These are phyloP conservation scores for Cryptosporidium meleagridis DNA, from an alignment of 169 alveolate genomes.

Conservation along the genomic window DNA sequence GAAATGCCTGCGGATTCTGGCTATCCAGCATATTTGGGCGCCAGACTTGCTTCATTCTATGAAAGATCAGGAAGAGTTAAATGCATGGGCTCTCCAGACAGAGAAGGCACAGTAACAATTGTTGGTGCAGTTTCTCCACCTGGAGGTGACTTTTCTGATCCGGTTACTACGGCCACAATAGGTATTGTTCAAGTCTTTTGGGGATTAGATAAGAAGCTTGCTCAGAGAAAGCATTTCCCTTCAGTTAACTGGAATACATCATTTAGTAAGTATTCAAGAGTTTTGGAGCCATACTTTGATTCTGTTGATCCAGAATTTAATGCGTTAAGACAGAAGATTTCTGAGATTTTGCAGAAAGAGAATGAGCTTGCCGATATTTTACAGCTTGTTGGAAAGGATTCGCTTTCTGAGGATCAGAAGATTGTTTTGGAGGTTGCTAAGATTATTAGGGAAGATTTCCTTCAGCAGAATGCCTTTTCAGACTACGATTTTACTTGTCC, in stretches of 20 bases:
- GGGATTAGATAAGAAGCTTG: constrained; percentile 99
- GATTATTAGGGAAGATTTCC: constrained; percentile 97
- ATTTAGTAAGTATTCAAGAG: constrained; percentile 95
- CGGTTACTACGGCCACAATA: constrained; percentile 98
- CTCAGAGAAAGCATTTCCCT: constrained; percentile 99
- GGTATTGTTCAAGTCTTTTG: constrained; percentile 98
- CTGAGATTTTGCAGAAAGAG: constrained; percentile 95
- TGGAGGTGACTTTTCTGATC: constrained; percentile 99
- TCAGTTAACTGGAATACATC: constrained; percentile 98
- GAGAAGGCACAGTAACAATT: constrained; percentile 98
- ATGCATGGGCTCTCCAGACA: constrained; percentile 97
- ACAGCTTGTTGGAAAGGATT: constrained; percentile 98
- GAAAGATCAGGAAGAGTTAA: constrained; percentile 96
- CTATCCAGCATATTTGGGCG: constrained; percentile 99
- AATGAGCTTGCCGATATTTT: constrained; percentile 96
- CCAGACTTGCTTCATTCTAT: constrained; percentile 98
- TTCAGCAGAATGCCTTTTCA: constrained; percentile 98
- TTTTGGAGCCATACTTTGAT: constrained; percentile 94
- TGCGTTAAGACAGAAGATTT: constrained; percentile 89
- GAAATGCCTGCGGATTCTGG: constrained; percentile 99
- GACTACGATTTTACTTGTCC: constrained; percentile 98
- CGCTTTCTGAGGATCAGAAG: constrained; percentile 96
- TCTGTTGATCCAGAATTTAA: constrained; percentile 93
- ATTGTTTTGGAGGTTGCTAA: constrained; percentile 94
- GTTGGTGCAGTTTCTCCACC: constrained; percentile 99